These are phyloP conservation scores for Ophiognomonia clavigignenti-juglandacearum DNA, from an alignment of 2,329 filamentous ascomycete genomes.

Conservation along the genomic window DNA sequence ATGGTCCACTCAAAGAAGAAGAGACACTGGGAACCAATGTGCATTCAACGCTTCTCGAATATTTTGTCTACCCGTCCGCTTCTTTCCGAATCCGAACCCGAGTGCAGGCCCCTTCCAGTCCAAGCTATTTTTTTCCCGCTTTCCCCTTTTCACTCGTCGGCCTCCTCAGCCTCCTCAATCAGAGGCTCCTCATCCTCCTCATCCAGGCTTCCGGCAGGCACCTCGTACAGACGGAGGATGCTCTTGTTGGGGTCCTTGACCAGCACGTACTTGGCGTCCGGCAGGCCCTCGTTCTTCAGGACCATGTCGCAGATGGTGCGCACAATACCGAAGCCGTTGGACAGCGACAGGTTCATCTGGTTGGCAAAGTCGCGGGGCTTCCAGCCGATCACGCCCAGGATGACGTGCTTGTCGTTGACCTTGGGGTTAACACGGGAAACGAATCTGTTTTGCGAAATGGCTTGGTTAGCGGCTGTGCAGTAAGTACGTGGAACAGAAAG, in stretches of 20 bases:
- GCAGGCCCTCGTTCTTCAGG: conserved; percentile 53
- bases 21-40: no score
- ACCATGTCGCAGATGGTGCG: conserved; percentile 97
- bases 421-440: conserved; percentile 92
- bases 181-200: conserved; percentile 71
- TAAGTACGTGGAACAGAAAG: neutral
- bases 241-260: conserved; percentile 96
- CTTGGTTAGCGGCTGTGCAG: conserved; percentile 21
- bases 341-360: conserved; percentile 96
- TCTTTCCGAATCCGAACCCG: no score
- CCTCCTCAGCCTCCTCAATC: conserved; percentile 48
- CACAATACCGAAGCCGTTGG: conserved; percentile 98
- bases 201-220: conserved; percentile 83
- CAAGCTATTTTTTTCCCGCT: no score
- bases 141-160: no score
- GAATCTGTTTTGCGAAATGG: conserved; percentile 55
- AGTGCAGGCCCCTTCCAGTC: no score
- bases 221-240: conserved; percentile 87
- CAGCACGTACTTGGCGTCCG: conserved; percentile 74
- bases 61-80: no score
- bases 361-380: conserved; percentile 95
- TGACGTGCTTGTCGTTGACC: conserved; percentile 86
- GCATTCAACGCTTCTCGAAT: no score
- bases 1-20: no score
- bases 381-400: conserved; percentile 94